Conservation (phyloP, 2,329 filamentous ascomycete genomes). For the Magnaporthiopsis poae region DNA sequence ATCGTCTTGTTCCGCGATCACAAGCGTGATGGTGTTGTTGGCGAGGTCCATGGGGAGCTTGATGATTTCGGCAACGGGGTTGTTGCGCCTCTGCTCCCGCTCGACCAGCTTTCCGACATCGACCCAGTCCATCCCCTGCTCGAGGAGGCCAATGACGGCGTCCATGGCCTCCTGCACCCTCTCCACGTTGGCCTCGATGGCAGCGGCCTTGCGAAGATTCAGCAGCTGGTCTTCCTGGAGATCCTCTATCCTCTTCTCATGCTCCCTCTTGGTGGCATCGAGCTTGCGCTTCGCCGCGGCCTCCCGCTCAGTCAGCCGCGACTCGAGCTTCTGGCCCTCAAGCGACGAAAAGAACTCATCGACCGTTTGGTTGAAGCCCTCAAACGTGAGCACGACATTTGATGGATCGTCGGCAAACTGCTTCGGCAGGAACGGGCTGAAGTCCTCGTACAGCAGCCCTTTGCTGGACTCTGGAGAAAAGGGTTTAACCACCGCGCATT, state of each 20-base stretch:
- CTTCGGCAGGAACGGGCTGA: slow-evolving; percentile 78
- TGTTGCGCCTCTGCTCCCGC: slow-evolving; percentile 68
- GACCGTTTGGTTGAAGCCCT: slow-evolving; percentile 83
- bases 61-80: slow-evolving; percentile 79
- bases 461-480: slow-evolving; percentile 9
- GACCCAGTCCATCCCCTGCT: slow-evolving; percentile 94
- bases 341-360: slow-evolving; percentile 97
- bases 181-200: slow-evolving; percentile 83
- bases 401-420: slow-evolving; percentile 63
- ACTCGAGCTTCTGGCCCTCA: slow-evolving; percentile 86
- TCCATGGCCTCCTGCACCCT: slow-evolving; percentile 86
- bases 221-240: slow-evolving; percentile 71
- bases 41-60: slow-evolving; percentile 77
- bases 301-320: slow-evolving; percentile 71
- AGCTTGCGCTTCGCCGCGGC: slow-evolving; percentile 72
- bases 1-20: slow-evolving; percentile 53
- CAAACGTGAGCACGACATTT: slow-evolving; percentile 62
- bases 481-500: slow-evolving; percentile 1
- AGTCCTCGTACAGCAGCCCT: slow-evolving; percentile 74
- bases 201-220: slow-evolving; percentile 78
- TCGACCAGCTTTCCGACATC: slow-evolving; percentile 83
- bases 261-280: slow-evolving; percentile 73
- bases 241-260: slow-evolving; percentile 73
- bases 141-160: slow-evolving; percentile 82
- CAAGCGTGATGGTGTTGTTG: slow-evolving; percentile 78